These are phyloP conservation scores for Hymenochaete sp. DNA, from an alignment of 1,284 basidiomycete genomes.

Conservation along the genomic window DNA sequence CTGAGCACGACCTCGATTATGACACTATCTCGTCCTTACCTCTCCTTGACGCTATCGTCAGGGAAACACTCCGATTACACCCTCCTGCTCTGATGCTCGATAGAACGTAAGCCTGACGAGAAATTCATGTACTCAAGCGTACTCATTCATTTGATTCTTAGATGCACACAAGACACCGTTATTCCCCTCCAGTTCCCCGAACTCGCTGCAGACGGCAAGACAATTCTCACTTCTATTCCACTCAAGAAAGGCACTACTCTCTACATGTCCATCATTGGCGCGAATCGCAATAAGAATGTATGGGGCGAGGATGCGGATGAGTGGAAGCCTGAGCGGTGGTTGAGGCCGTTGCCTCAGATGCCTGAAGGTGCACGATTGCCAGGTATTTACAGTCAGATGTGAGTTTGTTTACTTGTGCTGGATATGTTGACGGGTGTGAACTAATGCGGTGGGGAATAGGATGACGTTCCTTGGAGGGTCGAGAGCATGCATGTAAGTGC, in stretches of 20 bases:
- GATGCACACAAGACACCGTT: constrained; percentile 13
- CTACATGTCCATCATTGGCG: constrained; percentile 18
- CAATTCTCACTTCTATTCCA: constrained; percentile 9
- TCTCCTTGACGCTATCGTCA: constrained; percentile 20
- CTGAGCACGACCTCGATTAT: constrained; percentile 18
- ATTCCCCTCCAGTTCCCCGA: constrained; percentile 19
- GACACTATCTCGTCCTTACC: constrained; percentile 19
- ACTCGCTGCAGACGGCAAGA: constrained; percentile 9
- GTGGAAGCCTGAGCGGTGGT: constrained; percentile 22
- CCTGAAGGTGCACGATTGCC: constrained; percentile 16
- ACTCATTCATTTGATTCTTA: too few species aligned
- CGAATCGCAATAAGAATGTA: constrained; percentile 19
- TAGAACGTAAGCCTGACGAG: constrained; percentile 11
- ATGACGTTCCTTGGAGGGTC: constrained; percentile 18
- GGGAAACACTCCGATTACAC: constrained; percentile 20
- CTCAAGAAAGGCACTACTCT: constrained; percentile 19
- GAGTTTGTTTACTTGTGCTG: constrained; percentile 5
- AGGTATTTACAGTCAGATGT: constrained; percentile 21
- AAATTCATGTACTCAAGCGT: too few species aligned
- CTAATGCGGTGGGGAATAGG: constrained; percentile 1
- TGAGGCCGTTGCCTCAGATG: constrained; percentile 10
- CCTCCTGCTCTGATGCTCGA: constrained; percentile 8
- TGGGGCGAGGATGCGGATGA: constrained; percentile 20
- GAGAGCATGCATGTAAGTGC: constrained; percentile 17
- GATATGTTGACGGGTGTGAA: too few species aligned